phyloP scores from a whole-genome alignment of 208 protist species.

The Leishmania martiniquensis region DNA sequence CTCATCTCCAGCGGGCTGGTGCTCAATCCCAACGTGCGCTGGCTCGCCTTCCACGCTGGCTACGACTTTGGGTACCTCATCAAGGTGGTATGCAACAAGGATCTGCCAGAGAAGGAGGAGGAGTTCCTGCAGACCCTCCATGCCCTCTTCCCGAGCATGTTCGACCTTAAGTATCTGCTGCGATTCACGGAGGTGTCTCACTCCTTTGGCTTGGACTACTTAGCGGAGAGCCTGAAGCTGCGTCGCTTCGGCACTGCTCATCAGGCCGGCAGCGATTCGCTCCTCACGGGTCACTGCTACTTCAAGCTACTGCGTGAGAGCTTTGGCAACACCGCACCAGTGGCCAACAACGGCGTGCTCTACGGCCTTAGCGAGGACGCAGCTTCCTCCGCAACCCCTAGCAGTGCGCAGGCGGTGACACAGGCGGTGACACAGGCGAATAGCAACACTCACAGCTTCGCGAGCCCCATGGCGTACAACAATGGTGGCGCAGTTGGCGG shows the following conservation, averaged over 20 bases:
- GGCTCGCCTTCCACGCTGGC: conserved; percentile 98
- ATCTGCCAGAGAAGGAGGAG: conserved; percentile 96
- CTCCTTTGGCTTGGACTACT: conserved; percentile 95
- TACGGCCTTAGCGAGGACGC: conserved; percentile 95
- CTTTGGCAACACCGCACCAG: conserved; percentile 84
- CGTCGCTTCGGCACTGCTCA: conserved; percentile 93
- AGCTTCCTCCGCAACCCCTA: conserved; percentile 75
- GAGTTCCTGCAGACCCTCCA: conserved; percentile 97
- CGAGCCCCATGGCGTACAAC: conserved; percentile 42
- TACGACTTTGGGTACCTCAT: conserved; percentile 99
- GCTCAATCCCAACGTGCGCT: conserved; percentile 95
- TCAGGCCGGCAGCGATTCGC: conserved; percentile 97
- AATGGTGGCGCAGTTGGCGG: conserved; percentile 7
- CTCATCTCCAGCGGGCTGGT: conserved; percentile 97
- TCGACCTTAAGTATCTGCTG: conserved; percentile 99
- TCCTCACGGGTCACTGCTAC: conserved; percentile 98
- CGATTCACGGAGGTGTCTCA: conserved; percentile 91
- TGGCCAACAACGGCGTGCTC: conserved; percentile 91
- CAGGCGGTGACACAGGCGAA: conserved; percentile 34
- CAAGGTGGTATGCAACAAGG: conserved; percentile 96
- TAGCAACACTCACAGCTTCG: conserved; percentile 36
- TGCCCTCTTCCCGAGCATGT: conserved; percentile 97
- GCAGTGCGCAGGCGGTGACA: conserved; percentile 51
- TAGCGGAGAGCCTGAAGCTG: conserved; percentile 96
- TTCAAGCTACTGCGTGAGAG: conserved; percentile 96